Evolutionary conservation across 2,329 filamentous ascomycete species (phyloP), one percentile per base, ranked within the genome.

Genomic region (Penicillium sp.): DNA sequence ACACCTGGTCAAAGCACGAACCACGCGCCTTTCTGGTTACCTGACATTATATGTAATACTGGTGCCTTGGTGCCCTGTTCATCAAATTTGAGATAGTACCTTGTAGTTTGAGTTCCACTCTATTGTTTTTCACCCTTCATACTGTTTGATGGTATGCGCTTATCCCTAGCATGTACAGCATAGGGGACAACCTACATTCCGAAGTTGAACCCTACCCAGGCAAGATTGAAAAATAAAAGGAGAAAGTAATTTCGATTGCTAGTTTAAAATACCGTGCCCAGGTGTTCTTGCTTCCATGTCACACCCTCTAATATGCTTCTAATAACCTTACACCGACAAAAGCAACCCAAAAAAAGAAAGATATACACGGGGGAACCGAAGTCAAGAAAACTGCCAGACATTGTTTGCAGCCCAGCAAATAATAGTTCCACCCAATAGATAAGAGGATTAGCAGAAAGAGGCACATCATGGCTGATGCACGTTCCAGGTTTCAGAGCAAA

Each of bases 261-360:
- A 23, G 9, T 37, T 50, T 33, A 2, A 25, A 42, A 50, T 21
- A 50, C 16, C 33, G 2, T 33, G n/a, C n/a, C n/a, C n/a, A n/a
- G n/a, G n/a, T n/a, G 39, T 50, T 35, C 23, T 48, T 26, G 16
- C 26, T 47, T 4, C 19, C 19, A 19, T 19, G 19, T 19, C 45
- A 62, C 57, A 53, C 53, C 61, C 52, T 60, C 57, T 59, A 50
- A 35, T 55, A 63, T 64, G 59, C 59, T 47, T 57, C 52, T 55
- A 59, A 53, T 44, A 60, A 23, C 19, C 19, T 19, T 19, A 42
- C 53, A 29, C 48, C 29, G 48, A 39, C 51, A 54, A 57, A 54
- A 55, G 4, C 19, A 26, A 46, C 23, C 23, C 37, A 42, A 42
- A 37, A 47, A 33, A 55, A 50, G 11, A 47, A 6, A 56, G 48